Conservation (phyloP, 192 early-diverging fungal genomes). For the Podila verticillata region DNA sequence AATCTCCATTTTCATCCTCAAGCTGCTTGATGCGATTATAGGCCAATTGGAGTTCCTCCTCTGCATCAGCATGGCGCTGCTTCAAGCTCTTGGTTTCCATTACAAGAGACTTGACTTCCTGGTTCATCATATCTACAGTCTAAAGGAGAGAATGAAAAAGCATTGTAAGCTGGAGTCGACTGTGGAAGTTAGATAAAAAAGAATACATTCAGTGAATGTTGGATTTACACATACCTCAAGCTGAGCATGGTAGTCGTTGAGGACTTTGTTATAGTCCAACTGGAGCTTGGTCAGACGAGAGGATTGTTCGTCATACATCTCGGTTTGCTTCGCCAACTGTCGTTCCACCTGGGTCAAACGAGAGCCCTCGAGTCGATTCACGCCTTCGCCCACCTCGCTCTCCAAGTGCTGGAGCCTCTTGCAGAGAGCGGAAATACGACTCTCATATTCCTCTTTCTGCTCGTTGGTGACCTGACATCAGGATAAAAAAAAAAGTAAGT, state of each 20-base stretch:
- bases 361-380: slow-evolving; percentile 36
- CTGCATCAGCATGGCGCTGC: slow-evolving; percentile 68
- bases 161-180: neutral
- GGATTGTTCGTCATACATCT: slow-evolving; percentile 45
- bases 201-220: neutral
- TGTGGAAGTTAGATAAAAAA: neutral
- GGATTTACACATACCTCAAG: slow-evolving; percentile 64
- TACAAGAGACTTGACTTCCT: slow-evolving; percentile 75
- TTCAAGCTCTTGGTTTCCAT: slow-evolving; percentile 74
- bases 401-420: slow-evolving; percentile 76
- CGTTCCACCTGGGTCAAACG: slow-evolving; percentile 48
- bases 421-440: slow-evolving; percentile 65
- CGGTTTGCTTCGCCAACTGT: slow-evolving; percentile 47
- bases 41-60: slow-evolving; percentile 58
- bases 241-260: slow-evolving; percentile 78
- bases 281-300: slow-evolving; percentile 56
- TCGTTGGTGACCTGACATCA: slow-evolving; percentile 51
- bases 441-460: slow-evolving; percentile 70
- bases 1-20: slow-evolving; percentile 51
- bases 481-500: too few species aligned
- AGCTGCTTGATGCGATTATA: slow-evolving; percentile 58
- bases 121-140: slow-evolving; percentile 75
- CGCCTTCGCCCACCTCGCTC: slow-evolving; percentile 58
- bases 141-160: slow-evolving; percentile 28
- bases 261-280: slow-evolving; percentile 67